These are phyloP conservation scores for Colletotrichum orchidophilum DNA, from an alignment of 2,329 filamentous ascomycete species.

Conservation along the genomic window DNA sequence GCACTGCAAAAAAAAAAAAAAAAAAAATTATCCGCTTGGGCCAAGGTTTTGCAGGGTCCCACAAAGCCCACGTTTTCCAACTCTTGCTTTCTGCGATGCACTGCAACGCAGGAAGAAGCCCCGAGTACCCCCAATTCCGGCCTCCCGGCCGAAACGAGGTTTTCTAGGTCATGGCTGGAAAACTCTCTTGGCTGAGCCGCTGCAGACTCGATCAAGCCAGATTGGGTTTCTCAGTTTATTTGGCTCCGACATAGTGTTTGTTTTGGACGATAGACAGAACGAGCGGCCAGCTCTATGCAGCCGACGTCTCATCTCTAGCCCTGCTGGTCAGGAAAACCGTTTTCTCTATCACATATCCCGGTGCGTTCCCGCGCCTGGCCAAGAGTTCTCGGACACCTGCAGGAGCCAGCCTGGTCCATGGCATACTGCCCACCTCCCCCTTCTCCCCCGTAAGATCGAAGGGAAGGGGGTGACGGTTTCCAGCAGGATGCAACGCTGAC, in stretches of 20 bases:
- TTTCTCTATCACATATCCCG: neutral
- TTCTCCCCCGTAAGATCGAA: neutral
- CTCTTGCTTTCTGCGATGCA: neutral
- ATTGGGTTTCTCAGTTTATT: neutral
- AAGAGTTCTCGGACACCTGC: neutral
- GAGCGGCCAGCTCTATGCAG: neutral
- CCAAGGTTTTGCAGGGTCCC: slow-evolving; percentile 21
- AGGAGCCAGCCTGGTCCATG: neutral
- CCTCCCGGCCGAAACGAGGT: slow-evolving; percentile 5
- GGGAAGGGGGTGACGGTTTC: neutral
- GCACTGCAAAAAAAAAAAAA: slow-evolving; percentile 2
- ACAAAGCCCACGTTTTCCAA: neutral
- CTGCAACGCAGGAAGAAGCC: slow-evolving; percentile 4
- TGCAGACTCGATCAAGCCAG: neutral
- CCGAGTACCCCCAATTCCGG: neutral
- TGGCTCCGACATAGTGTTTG: neutral
- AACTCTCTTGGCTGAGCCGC: neutral
- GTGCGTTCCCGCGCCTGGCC: neutral
- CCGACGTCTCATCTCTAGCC: slow-evolving; percentile 14
- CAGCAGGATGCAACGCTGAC: slow-evolving; percentile 2
- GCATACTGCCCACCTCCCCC: neutral
- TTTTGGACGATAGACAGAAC: neutral
- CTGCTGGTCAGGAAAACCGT: neutral
- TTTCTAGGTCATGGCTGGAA: neutral
- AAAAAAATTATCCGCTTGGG: neutral